Evolutionary conservation across 179 eudicot species (phyloP).

Genomic region (Camellia oleifera): DNA sequence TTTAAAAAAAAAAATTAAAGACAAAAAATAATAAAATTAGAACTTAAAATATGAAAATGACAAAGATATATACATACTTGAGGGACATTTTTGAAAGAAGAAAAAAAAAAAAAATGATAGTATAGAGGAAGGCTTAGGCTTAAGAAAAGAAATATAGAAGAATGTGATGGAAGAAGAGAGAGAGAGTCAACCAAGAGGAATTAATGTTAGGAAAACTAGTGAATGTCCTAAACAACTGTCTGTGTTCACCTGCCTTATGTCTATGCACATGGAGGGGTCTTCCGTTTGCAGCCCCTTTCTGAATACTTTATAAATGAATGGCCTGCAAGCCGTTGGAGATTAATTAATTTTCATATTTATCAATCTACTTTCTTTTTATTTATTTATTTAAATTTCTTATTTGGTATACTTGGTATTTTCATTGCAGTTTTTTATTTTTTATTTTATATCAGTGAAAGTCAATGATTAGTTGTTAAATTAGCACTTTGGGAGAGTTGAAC

Average conservation of each 20-base stretch:
- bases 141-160: neutral
- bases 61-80: too few species aligned
- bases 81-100: too few species aligned
- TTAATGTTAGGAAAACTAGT: neutral
- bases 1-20: too few species aligned
- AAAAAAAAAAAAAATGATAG: too few species aligned
- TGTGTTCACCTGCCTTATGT: conserved; percentile 21
- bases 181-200: neutral
- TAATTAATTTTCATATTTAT: neutral
- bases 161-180: neutral
- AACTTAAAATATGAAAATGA: too few species aligned
- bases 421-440: too few species aligned
- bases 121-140: too few species aligned
- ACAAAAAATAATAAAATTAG: too few species aligned
- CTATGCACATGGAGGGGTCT: conserved; percentile 31
- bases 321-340: conserved; percentile 18
- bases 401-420: too few species aligned
- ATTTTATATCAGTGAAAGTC: too few species aligned
- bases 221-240: conserved; percentile 8
- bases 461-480: too few species aligned
- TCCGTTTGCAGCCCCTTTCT: conserved; percentile 7
- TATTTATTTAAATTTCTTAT: neutral
- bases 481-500: too few species aligned
- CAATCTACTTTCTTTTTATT: neutral
- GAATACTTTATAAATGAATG: conserved; percentile 13